A percentile compares a stretch with the other conserved stretches of the same genome.
These are phyloP conservation scores for Dryas octopetala DNA, from an alignment of 306 rosid species.

Conservation along the genomic window DNA sequence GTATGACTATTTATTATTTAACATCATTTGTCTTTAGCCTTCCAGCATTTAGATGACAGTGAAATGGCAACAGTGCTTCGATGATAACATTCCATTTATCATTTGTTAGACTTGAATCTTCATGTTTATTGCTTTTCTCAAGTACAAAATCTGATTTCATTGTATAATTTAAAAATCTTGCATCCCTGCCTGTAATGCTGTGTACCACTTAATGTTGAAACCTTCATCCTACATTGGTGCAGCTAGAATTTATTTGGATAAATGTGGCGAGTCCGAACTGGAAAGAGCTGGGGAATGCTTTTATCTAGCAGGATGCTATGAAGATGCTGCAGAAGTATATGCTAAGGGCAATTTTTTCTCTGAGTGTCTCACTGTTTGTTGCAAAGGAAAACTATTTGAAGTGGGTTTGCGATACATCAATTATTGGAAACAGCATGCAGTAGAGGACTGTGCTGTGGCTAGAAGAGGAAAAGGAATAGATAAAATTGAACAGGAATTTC, in stretches of 20 bases:
- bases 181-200: neutral
- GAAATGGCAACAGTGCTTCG: no score
- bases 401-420: conserved; percentile 54
- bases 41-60: neutral
- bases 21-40: neutral
- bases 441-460: conserved; percentile 22
- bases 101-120: neutral
- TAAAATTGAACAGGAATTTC: conserved; percentile 50
- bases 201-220: neutral
- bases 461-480: conserved; percentile 25
- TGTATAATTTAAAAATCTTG: neutral
- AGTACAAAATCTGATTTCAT: neutral
- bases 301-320: conserved; percentile 45
- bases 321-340: conserved; percentile 57
- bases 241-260: conserved; percentile 63
- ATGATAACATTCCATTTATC: neutral
- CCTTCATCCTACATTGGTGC: neutral
- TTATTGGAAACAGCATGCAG: conserved; percentile 55
- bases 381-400: conserved; percentile 52
- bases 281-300: conserved; percentile 72
- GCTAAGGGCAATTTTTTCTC: conserved; percentile 55
- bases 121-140: neutral
- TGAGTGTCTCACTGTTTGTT: conserved; percentile 56
- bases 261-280: conserved; percentile 50
- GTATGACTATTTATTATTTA: conserved; percentile 28